Conservation (phyloP, 495 filamentous ascomycete species). For the Oleoguttula mirabilis region DNA sequence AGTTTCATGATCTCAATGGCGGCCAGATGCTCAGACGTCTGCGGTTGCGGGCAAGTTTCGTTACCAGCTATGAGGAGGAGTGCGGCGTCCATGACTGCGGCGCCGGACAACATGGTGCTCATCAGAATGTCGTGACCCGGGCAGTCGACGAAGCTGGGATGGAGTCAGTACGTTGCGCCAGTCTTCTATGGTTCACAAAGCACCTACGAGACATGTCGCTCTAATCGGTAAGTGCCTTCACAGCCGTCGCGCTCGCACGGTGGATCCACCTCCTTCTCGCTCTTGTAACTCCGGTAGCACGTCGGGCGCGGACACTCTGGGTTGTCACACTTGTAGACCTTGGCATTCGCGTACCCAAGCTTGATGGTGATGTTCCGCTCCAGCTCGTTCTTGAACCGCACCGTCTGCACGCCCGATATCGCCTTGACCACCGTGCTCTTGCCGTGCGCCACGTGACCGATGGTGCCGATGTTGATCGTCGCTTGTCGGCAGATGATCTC, state of each 20-base stretch:
- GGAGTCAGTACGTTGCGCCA: neutral
- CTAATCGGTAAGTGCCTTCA: conserved; percentile 63
- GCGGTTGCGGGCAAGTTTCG: conserved; percentile 97
- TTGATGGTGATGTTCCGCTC: conserved; percentile 99
- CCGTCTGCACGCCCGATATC: conserved; percentile 96
- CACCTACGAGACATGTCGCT: conserved; percentile 79
- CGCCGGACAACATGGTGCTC: conserved; percentile 99
- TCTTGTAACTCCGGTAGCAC: conserved; percentile 95
- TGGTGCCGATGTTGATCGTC: conserved; percentile 97
- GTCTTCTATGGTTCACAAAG: too few relatives aligned
- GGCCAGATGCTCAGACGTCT: conserved; percentile 95
- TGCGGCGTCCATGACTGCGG: conserved; percentile 98
- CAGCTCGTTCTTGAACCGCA: conserved; percentile 98
- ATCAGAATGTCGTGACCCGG: conserved; percentile 99
- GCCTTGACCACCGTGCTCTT: conserved; percentile 98
- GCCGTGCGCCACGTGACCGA: conserved; percentile 96
- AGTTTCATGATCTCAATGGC: conserved; percentile 99
- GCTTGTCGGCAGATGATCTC: conserved; percentile 96
- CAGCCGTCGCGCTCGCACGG: conserved; percentile 91
- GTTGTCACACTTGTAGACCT: conserved; percentile 98
- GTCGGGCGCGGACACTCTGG: conserved; percentile 78
- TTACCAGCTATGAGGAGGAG: conserved; percentile 95
- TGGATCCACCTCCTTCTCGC: conserved; percentile 93
- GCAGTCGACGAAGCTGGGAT: conserved; percentile 72
- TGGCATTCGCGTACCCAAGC: conserved; percentile 97